Percentiles rank a stretch among this genome's conserved stretches.
These are phyloP conservation scores for Besnoitia besnoiti DNA, from an alignment of 169 alveolate species.

Conservation along the genomic window DNA sequence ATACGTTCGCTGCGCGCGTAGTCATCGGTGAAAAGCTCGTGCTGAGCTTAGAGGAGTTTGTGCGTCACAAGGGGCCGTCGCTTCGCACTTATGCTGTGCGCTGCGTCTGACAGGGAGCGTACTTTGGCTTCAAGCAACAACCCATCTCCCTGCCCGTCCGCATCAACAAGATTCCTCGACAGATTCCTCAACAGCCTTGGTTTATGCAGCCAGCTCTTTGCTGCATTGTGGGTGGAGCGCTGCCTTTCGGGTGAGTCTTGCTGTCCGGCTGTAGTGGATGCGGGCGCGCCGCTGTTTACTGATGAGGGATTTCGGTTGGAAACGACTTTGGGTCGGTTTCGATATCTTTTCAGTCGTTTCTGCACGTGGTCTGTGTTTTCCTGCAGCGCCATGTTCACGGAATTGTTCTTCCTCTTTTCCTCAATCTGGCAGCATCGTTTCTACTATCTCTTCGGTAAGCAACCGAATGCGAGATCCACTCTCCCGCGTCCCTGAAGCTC, in stretches of 20 bases:
- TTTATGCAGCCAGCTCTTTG: constrained; percentile 76
- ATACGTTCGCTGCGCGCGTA: too few relatives aligned
- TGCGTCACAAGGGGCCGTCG: too few relatives aligned
- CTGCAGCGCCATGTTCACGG: constrained; percentile 79
- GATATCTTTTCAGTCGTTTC: neutral
- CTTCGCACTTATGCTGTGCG: neutral
- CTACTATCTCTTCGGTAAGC: constrained; percentile 82
- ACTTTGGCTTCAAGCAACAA: constrained; percentile 80
- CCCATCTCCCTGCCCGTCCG: constrained; percentile 85
- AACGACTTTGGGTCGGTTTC: neutral
- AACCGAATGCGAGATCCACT: constrained; percentile 38
- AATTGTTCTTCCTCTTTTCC: constrained; percentile 77
- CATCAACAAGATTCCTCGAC: constrained; percentile 86
- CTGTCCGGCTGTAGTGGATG: neutral
- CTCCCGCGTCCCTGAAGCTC: too few relatives aligned
- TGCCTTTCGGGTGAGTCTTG: constrained; percentile 77
- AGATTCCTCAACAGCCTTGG: constrained; percentile 85
- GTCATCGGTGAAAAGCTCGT: too few relatives aligned
- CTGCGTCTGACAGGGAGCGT: constrained; percentile 70
- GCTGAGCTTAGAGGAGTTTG: too few relatives aligned
- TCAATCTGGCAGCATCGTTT: constrained; percentile 84
- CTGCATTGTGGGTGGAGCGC: constrained; percentile 80
- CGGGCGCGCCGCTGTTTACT: neutral
- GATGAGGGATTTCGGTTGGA: neutral
- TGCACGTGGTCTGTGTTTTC: neutral